Percentiles rank a stretch among this genome's conserved stretches.
Evolutionary conservation across 1,284 basidiomycete genomes (phyloP).

Genomic region (Ceratobasidium sp.): DNA sequence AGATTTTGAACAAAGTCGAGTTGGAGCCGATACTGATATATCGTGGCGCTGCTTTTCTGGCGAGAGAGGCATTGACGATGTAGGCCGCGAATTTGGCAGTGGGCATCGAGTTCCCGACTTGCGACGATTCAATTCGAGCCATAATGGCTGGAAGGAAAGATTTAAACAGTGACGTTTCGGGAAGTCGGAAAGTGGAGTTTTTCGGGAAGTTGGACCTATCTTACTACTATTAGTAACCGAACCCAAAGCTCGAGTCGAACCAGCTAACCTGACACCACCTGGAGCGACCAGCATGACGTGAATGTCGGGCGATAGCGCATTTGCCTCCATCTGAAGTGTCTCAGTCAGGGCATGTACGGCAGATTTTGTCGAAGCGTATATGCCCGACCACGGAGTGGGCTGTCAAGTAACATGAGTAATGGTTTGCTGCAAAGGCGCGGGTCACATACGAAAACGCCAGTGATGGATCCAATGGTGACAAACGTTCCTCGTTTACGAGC

Average conservation of each 20-base stretch:
- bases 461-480: constrained; percentile 51
- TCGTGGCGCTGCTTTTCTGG: background rate
- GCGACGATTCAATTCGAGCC: constrained; percentile 13
- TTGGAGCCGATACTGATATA: constrained; percentile 8
- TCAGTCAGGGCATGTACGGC: constrained; percentile 45
- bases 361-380: constrained; percentile 46
- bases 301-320: constrained; percentile 20
- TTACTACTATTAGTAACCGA: no score
- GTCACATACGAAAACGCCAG: constrained; percentile 44
- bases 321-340: constrained; percentile 46
- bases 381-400: constrained; percentile 46
- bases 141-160: constrained; percentile 21
- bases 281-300: constrained; percentile 12
- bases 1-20: background rate
- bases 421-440: background rate
- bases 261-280: constrained; percentile 7
- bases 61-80: constrained; percentile 1
- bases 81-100: constrained; percentile 18
- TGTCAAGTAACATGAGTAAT: background rate
- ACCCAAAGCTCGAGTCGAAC: no score
- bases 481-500: constrained; percentile 47
- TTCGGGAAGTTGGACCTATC: constrained; percentile 19
- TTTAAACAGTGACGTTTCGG: constrained; percentile 35
- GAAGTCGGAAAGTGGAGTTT: constrained; percentile 28
- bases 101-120: constrained; percentile 25